Evolutionary conservation across 345 rosid genomes (phyloP), one percentile per base, ranked within the genome.

Genomic region (Eucalyptus guilfoylei): DNA sequence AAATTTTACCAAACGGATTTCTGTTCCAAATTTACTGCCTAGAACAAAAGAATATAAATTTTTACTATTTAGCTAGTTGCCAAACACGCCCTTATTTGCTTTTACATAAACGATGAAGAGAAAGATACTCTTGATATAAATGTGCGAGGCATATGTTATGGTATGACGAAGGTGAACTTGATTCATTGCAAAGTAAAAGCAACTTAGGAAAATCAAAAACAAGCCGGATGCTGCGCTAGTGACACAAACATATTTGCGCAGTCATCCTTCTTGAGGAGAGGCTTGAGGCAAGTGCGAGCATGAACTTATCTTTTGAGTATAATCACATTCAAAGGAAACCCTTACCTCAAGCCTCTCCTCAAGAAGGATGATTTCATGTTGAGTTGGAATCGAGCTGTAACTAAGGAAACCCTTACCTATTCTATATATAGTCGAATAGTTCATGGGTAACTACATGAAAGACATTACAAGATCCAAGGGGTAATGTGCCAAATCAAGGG

Each of bases 31-130:
- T 52, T 2, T 21, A 52, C 0, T 4, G 0, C 2, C 2, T 2
- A 0, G 0, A 52, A 52, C 2, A 52, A 52, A 52, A 52, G 0
- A 52, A 21, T 52, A 0, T 0, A 52, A 21, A 19, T 19, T 52
- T 52, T 52, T 52, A 52, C 11, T 19, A 19, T 52, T 52, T 52
- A 21, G 2, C 5, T 0, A 0, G 11, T 19, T 52, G 24, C 2
- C 24, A 1, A 19, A 19, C 11, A 52, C 5, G 1, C 11, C 26
- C 0, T 8, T 52, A 1, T 69, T 2, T 69, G 44, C 80, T 34
- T 34, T 34, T 69, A 69, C 7, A 69, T 1, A 5, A 69, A 69
- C 0, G 7, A 34, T 34, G 7, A 69, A 34, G 4, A 9, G 44
- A 2, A 9, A 69, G 24, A 34, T 1, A 34, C 13, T 34, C 42